Evolutionary conservation across 2,329 filamentous ascomycete species (phyloP), one percentile per base, ranked within the genome.

Genomic region (Cladosporium sp.): DNA sequence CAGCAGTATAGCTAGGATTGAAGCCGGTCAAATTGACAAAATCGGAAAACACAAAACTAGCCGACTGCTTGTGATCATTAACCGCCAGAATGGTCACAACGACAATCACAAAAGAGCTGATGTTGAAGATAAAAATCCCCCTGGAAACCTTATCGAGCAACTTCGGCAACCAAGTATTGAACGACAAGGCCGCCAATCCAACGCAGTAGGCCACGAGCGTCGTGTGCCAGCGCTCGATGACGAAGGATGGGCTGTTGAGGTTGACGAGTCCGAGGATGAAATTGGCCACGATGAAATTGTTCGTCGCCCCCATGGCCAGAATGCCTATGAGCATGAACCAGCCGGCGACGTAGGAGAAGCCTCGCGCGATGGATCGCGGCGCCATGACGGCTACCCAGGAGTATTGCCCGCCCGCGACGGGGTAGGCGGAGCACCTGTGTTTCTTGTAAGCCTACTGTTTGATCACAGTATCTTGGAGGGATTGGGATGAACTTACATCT

Each of bases 341-440:
- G 18, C 70, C 69, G 42, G 68, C 68, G 36, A 71, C 58, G 52
- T 71, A 71, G 11, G 63, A 65, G 24, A 70, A 61, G 6, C 64
- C 65, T 53, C 66, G 58, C 5, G 68, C 66, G 55, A 51, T 38
- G 7, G 41, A 22, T 17, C 41, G 72, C 2, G 79, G 79, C 4
- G 79, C 75, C 6, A 82, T 66, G 1, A 80, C 74, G 3, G 77
- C 78, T 13, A 80, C 78, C 79, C 80, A 80, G 1, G 72, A 76
- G 58, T 82, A 82, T 57, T 81, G 78, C 6, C 80, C 76, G 27
- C 79, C 76, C 7, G 78, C 78, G 18, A 80, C 71, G 0, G 79
- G 79, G 56, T 77, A 81, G 54, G 74, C 76, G 22, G 73, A 75
- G 53, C 78, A 80, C 32, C 32, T 36, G 32, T 5, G 32, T 4